Base-by-base conservation (phyloP, 352 stramenopile genomes). In the Phytopythium montanum region DNA sequence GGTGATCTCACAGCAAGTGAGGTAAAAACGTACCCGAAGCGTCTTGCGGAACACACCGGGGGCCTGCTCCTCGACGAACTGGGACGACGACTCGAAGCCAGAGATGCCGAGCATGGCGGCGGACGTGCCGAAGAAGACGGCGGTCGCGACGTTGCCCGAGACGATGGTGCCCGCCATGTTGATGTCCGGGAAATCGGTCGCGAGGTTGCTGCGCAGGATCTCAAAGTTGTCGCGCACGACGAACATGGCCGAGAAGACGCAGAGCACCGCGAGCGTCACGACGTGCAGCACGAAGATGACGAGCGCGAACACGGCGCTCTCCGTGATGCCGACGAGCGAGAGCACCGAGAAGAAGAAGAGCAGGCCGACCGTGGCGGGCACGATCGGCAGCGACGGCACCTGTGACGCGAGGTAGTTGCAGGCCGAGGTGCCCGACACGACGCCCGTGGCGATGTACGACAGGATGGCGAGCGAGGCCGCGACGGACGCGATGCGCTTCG, bases 41-140 rank as follows among this genome's bases (percentile, higher is more conserved):
- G 92, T 98, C 73, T 97, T 97, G 12, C 87, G 84, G 70, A 98
- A 98, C 16, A 98, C 93, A 18, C 93, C 92, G n/a, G 94, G 76
- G n/a, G 83, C 90, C 63, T 98, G 92, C 62, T 97, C 91, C 70
- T 98, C 87, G 19, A 98, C 90, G 73, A 98, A 98, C 70, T 98
- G 92, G 25, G 90, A 97, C 44, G 87, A 97, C 5, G 88, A 96
- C 70, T 98, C 94, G 57, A 98, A 98, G 23, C 94, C 94, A 19
- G 87, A 97, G 65, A 98, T 96, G 50, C 94, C 94, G 16, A 98
- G 86, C 89, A 98, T 97, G n/a, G 93, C 93, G 6, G 85, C 92
- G 5, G 84, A 96, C 48, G 89, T 94, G 54, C 91, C 91, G 54
- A 97, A 97, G 68, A 96, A 97, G 36, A 97, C 65, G 4, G 88